Evolutionary conservation across 805 yeast species (phyloP).

Genomic region (Torulaspora indica): DNA sequence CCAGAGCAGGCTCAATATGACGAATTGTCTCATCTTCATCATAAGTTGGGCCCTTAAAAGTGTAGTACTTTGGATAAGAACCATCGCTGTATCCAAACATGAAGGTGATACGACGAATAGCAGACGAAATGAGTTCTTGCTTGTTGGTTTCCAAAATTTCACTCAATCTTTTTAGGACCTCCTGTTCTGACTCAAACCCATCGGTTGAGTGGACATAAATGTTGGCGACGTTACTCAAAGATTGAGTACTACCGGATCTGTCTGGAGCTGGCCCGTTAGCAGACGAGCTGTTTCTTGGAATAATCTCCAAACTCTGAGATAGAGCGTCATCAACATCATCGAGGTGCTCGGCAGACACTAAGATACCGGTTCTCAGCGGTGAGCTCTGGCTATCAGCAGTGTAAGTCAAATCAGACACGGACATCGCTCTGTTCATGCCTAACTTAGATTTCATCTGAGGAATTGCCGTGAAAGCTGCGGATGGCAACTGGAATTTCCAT

Average conservation of each 20-base stretch:
- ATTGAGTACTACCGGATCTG: slow-evolving; percentile 37
- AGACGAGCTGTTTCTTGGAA: slow-evolving; percentile 46
- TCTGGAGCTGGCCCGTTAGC: slow-evolving; percentile 48
- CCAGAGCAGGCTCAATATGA: slow-evolving; percentile 97
- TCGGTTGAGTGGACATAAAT: slow-evolving; percentile 70
- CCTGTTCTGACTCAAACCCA: slow-evolving; percentile 68
- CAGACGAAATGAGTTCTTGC: slow-evolving; percentile 63
- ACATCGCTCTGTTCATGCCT: slow-evolving; percentile 77
- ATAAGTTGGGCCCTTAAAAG: slow-evolving; percentile 86
- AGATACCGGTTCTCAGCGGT: slow-evolving; percentile 77
- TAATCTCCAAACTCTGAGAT: slow-evolving; percentile 64
- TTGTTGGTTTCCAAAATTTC: slow-evolving; percentile 63
- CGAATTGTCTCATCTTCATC: slow-evolving; percentile 88
- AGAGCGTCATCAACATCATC: slow-evolving; percentile 88
- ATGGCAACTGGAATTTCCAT: slow-evolving; percentile 86
- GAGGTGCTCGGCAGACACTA: slow-evolving; percentile 73
- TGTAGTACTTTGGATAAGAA: slow-evolving; percentile 88
- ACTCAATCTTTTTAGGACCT: slow-evolving; percentile 55
- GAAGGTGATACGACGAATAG: slow-evolving; percentile 89
- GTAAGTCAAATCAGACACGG: slow-evolving; percentile 87
- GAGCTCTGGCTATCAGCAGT: slow-evolving; percentile 65
- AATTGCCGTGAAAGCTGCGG: slow-evolving; percentile 70
- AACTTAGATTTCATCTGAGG: slow-evolving; percentile 46
- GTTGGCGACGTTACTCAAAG: slow-evolving; percentile 74
- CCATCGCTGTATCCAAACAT: slow-evolving; percentile 81